phyloP scores from a whole-genome alignment of 2,329 filamentous ascomycete genomes.

The Colletotrichum sojae region DNA sequence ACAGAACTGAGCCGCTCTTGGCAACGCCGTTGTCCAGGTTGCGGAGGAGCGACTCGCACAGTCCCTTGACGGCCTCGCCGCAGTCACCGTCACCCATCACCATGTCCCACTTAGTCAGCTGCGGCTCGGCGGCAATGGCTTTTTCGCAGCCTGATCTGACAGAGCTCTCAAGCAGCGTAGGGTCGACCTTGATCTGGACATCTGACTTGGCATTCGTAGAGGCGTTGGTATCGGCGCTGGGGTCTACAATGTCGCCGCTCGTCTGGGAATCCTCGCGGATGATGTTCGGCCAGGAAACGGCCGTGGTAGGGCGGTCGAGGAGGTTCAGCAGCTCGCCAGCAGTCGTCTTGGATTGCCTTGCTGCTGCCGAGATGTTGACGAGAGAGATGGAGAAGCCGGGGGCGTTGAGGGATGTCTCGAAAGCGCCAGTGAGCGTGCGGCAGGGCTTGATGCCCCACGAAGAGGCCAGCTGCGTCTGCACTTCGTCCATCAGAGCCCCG shows the following conservation, averaged over 20 bases:
- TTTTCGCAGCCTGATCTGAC: slow-evolving; percentile 50
- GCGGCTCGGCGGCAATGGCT: slow-evolving; percentile 52
- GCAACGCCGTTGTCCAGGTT: slow-evolving; percentile 48
- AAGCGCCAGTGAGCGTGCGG: slow-evolving; percentile 61
- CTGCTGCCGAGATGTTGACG: slow-evolving; percentile 61
- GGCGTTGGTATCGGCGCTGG: neutral
- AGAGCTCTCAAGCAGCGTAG: slow-evolving; percentile 45
- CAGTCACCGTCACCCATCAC: slow-evolving; percentile 52
- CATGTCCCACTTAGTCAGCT: slow-evolving; percentile 51
- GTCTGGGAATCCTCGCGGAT: slow-evolving; percentile 17
- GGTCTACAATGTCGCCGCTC: neutral
- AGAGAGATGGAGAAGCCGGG: slow-evolving; percentile 70
- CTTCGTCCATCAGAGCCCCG: slow-evolving; percentile 67
- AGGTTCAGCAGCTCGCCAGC: slow-evolving; percentile 59
- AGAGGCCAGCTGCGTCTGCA: slow-evolving; percentile 60
- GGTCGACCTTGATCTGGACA: slow-evolving; percentile 44
- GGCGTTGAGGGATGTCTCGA: slow-evolving; percentile 68
- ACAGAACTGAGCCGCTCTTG: slow-evolving; percentile 49
- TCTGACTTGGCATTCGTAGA: neutral
- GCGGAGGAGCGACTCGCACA: slow-evolving; percentile 47
- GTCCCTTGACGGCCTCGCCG: slow-evolving; percentile 49
- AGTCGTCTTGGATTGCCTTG: slow-evolving; percentile 43
- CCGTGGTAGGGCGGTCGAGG: slow-evolving; percentile 64
- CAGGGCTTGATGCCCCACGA: slow-evolving; percentile 64
- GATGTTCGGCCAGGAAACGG: slow-evolving; percentile 63